These are phyloP conservation scores for Knufia petricola DNA, from an alignment of 2,329 filamentous ascomycete species.

Conservation along the genomic window DNA sequence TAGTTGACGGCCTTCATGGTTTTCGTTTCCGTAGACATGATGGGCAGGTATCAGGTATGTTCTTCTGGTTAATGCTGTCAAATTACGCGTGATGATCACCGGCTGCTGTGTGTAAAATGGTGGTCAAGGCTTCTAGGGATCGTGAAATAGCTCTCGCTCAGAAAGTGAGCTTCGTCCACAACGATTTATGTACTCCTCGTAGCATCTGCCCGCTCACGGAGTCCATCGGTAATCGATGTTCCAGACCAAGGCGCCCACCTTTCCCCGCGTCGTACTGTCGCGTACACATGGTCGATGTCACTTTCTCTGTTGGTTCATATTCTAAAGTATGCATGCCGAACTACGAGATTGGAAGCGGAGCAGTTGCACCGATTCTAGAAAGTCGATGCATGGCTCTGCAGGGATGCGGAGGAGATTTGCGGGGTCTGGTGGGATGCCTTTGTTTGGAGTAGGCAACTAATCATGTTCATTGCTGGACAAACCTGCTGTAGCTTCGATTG, in stretches of 20 bases:
- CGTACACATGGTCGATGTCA: neutral
- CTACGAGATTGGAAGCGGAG: neutral
- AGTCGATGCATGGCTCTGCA: too few species aligned
- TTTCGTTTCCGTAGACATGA: slow-evolving; percentile 35
- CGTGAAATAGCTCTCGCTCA: neutral
- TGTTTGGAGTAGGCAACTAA: too few species aligned
- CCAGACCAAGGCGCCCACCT: neutral
- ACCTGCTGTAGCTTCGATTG: too few species aligned
- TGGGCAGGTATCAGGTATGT: slow-evolving; percentile 26
- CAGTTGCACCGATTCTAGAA: too few species aligned
- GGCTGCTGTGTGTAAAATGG: too few species aligned
- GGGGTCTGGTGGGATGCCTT: too few species aligned
- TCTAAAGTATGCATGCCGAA: neutral
- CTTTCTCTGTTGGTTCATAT: neutral
- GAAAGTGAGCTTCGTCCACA: neutral
- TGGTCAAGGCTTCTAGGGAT: too few species aligned
- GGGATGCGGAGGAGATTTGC: too few species aligned
- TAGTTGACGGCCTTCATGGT: slow-evolving; percentile 57
- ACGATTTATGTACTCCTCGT: neutral
- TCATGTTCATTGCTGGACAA: too few species aligned
- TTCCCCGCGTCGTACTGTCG: slow-evolving; percentile 3
- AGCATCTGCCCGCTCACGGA: neutral
- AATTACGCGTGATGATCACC: too few species aligned
- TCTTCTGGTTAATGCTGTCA: too few species aligned
- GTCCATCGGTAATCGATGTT: neutral